Base-by-base conservation (phyloP, 2,329 filamentous ascomycete species). In the Calycina herbarum region DNA sequence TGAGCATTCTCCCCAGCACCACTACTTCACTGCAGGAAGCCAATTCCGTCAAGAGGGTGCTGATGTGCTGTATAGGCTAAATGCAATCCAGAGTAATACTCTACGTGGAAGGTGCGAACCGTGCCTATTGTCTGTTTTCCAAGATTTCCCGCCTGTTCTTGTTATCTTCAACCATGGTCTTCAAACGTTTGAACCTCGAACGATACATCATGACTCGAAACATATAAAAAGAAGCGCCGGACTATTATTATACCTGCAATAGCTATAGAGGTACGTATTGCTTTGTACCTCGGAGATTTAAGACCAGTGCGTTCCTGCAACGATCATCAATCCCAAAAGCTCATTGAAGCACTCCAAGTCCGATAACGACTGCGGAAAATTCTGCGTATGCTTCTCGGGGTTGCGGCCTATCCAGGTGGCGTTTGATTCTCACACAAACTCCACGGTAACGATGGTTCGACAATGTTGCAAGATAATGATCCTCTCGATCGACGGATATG, bases 21-120 rank as follows among this genome's bases (percentile, higher is more conserved):
- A 40, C n/a, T 54, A 51, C 51, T 29, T 60, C 59, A 33, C 64
- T 69, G 67, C 67, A 65, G 59, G 40, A 63, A 45, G 57, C 61
- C 62, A 40, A 54, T 57, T 54, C 33, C 2, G 51, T 66, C 64
- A 61, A 60, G 60, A 56, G 63, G 35, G 54, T 63, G 54, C 35
- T 66, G 61, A 65, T 65, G 62, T 65, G 59, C 40, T 65, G 59
- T 62, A 64, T 66, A 71, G 68, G 61, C 66, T 71, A 51, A 69
- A 68, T 66, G 40, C 24, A 45, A 62, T 57, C 63, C 38, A 40
- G 11, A 45, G 24, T 20, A 42, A 45, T 17, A 38, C 5, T 15
- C 57, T 63, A 60, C 57, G 45, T 67, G 63, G 66, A 62, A 63
- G 42, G 63, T 65, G 61, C 42, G 60, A 64, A 67, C 64, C 59